These are phyloP conservation scores for Gymnopus androsaceus DNA, from an alignment of 1,284 basidiomycete genomes.

Conservation along the genomic window DNA sequence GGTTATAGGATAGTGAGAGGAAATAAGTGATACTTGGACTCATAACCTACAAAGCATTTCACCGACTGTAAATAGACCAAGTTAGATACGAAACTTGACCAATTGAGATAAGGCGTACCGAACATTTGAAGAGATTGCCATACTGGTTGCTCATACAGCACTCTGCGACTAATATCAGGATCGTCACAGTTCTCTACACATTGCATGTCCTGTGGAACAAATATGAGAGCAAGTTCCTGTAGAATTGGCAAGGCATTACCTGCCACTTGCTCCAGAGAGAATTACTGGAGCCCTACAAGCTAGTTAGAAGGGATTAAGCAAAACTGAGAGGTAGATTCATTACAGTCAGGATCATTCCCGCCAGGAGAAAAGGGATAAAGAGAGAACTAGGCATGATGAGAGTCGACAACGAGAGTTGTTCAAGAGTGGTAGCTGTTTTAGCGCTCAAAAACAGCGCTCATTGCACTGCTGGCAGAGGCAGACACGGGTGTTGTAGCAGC, in stretches of 20 bases:
- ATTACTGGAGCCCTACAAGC: constrained; percentile 69
- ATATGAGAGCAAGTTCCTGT: constrained; percentile 17
- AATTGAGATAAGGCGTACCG: constrained; percentile 50
- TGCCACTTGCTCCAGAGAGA: constrained; percentile 83
- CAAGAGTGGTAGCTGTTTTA: neutral
- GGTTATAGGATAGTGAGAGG: constrained; percentile 26
- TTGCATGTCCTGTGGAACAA: constrained; percentile 79
- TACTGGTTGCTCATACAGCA: constrained; percentile 89
- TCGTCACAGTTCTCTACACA: constrained; percentile 88
- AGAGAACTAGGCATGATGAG: constrained; percentile 50
- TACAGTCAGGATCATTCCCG: constrained; percentile 81
- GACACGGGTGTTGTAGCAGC: too few species aligned
- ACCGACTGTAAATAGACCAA: constrained; percentile 59
- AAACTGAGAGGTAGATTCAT: constrained; percentile 20
- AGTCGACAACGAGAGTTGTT: neutral
- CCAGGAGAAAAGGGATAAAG: constrained; percentile 53
- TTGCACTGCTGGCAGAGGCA: too few species aligned
- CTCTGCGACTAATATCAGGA: constrained; percentile 51
- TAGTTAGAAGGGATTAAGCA: constrained; percentile 6
- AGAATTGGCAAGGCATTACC: constrained; percentile 34
- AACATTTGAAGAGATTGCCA: constrained; percentile 96
- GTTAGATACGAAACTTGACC: constrained; percentile 30
- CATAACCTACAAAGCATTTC: constrained; percentile 83
- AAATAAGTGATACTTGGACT: constrained; percentile 23
- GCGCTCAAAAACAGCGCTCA: too few species aligned